A percentile compares a stretch with the other conserved stretches of the same genome.
phyloP scores from a whole-genome alignment of 306 rosid species.

The Macrotyloma uniflorum region DNA sequence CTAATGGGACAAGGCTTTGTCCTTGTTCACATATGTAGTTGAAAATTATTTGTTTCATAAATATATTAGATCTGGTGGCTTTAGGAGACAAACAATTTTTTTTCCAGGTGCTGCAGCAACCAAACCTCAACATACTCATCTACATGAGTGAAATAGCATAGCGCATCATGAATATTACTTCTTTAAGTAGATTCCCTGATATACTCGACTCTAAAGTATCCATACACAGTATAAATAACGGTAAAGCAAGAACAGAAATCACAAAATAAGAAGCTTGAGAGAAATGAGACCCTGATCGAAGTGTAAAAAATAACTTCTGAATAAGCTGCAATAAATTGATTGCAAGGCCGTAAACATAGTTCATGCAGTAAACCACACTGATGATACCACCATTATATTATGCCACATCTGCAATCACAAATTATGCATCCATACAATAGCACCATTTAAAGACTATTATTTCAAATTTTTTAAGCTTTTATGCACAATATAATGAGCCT shows the following conservation, averaged over 20 bases:
- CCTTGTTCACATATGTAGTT: background rate
- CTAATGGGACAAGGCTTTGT: background rate
- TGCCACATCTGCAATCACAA: background rate
- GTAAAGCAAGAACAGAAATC: background rate
- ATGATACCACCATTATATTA: conserved; percentile 1
- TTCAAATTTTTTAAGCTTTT: background rate
- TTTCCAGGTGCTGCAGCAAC: background rate
- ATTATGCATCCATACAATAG: background rate
- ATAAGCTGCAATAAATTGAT: background rate
- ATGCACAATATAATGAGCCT: background rate
- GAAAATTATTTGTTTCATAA: conserved; percentile 1
- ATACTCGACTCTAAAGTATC: background rate
- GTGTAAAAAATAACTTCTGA: background rate
- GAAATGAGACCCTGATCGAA: background rate
- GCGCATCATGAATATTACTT: background rate
- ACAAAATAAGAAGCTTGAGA: background rate
- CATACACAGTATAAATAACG: background rate
- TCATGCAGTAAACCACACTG: background rate
- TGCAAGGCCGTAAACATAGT: background rate
- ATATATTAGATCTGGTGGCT: background rate
- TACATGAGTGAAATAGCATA: background rate
- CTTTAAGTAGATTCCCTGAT: conserved; percentile 18
- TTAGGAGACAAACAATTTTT: background rate
- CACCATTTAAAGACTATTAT: background rate
- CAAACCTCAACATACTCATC: background rate